Percentiles rank a stretch among this genome's conserved stretches.
These are phyloP conservation scores for Coprinopsis marcescibilis DNA, from an alignment of 768 basidiomycete genomes.

Conservation along the genomic window DNA sequence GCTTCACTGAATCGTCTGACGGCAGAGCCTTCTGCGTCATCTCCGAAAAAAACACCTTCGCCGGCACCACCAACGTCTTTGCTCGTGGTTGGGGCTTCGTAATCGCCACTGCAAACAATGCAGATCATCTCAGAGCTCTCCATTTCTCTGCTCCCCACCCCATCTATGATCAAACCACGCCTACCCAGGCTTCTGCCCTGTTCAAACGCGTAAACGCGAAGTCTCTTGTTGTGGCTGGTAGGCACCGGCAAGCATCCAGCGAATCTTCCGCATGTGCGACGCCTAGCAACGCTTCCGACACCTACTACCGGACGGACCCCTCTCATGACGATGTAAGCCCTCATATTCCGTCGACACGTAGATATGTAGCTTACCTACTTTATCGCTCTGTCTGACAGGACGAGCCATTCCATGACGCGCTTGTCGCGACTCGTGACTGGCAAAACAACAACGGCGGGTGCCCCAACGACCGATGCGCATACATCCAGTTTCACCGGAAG, in stretches of 20 bases:
- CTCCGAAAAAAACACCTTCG: slow-evolving; percentile 3
- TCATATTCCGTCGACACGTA: background rate
- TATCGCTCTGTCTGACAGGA: too few relatives aligned
- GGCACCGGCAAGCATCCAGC: background rate
- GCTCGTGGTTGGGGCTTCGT: slow-evolving; percentile 7
- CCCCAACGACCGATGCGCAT: background rate
- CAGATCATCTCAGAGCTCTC: slow-evolving; percentile 1
- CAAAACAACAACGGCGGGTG: slow-evolving; percentile 4
- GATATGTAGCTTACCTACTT: background rate
- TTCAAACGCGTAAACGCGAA: slow-evolving; percentile 5
- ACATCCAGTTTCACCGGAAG: slow-evolving; percentile 8
- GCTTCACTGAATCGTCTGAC: background rate
- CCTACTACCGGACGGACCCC: slow-evolving; percentile 5
- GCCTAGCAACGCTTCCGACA: background rate
- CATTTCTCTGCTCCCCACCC: slow-evolving; percentile 10
- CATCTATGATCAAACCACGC: background rate
- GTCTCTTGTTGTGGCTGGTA: slow-evolving; percentile 3
- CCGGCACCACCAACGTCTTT: slow-evolving; percentile 2
- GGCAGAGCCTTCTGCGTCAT: slow-evolving; percentile 7
- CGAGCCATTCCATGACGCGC: slow-evolving; percentile 7
- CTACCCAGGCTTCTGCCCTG: slow-evolving; percentile 2
- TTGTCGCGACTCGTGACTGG: slow-evolving; percentile 1
- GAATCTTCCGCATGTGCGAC: slow-evolving; percentile 1
- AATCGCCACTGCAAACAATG: slow-evolving; percentile 3
- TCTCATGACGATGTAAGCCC: slow-evolving; percentile 5